These are phyloP conservation scores for Pyrus betulifolia DNA, from an alignment of 306 rosid species.

Conservation along the genomic window DNA sequence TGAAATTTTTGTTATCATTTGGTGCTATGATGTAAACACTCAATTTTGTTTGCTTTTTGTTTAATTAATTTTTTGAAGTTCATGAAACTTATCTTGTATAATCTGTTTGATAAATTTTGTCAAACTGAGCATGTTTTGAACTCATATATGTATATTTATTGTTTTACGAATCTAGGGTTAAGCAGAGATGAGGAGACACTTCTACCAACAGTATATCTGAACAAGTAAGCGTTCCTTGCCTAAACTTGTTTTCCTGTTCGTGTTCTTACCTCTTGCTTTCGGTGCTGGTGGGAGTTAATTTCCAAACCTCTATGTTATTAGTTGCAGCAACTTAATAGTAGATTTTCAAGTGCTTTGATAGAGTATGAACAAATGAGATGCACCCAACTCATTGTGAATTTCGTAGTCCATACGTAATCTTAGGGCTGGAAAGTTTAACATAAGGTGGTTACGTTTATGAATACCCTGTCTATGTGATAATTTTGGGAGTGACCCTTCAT, in stretches of 20 bases:
- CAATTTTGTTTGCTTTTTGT: background rate
- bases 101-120: background rate
- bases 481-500: background rate
- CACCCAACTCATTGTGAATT: background rate
- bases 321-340: background rate
- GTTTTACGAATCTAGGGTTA: constrained; percentile 44
- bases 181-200: constrained; percentile 87
- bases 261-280: background rate
- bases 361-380: background rate
- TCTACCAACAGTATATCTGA: constrained; percentile 68
- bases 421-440: background rate
- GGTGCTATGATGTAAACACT: background rate
- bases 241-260: background rate
- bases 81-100: background rate
- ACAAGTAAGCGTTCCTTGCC: constrained; percentile 55
- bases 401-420: background rate
- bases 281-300: background rate
- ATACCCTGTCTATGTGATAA: background rate
- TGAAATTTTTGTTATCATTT: background rate
- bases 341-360: background rate
- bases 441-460: too few relatives aligned
- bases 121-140: background rate
- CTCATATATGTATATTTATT: background rate
- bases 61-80: background rate
- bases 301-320: background rate